A percentile compares a stretch with the other conserved stretches of the same genome.
Evolutionary conservation across 2,329 filamentous ascomycete species (phyloP).

Genomic region (Sordariomycetes sp.): DNA sequence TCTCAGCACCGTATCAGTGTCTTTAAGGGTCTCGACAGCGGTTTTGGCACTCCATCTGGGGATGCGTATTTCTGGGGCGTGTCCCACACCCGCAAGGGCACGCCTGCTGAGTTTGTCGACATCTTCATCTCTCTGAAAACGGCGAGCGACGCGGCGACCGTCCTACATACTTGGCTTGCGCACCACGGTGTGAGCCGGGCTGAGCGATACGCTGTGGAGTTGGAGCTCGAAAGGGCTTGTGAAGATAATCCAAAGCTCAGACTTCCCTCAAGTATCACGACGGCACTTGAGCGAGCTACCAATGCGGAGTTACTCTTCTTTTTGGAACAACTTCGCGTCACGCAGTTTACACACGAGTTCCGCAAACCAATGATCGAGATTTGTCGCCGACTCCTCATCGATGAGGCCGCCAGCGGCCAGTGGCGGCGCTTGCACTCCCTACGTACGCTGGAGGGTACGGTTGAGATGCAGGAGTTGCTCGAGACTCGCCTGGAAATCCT

Average conservation of each 20-base stretch:
- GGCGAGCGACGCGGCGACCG: slow-evolving; percentile 17
- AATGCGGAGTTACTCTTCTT: slow-evolving; percentile 18
- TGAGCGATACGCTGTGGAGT: slow-evolving; percentile 20
- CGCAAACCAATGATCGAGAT: slow-evolving; percentile 13
- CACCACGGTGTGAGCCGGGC: slow-evolving; percentile 20
- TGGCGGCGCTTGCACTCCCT: slow-evolving; percentile 17
- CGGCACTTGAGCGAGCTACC: slow-evolving; percentile 16
- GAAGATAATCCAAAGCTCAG: not conserved
- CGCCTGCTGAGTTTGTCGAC: slow-evolving; percentile 11
- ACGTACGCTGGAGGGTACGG: slow-evolving; percentile 13
- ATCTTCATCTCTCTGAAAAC: slow-evolving; percentile 23
- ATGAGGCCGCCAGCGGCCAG: slow-evolving; percentile 12
- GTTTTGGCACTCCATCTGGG: slow-evolving; percentile 19
- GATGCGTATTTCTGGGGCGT: slow-evolving; percentile 22
- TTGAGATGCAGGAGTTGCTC: slow-evolving; percentile 16
- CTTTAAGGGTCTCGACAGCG: slow-evolving; percentile 23
- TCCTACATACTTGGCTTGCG: slow-evolving; percentile 25
- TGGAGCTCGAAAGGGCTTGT: slow-evolving; percentile 13
- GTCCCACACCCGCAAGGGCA: slow-evolving; percentile 9
- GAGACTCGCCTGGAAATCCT: slow-evolving; percentile 14
- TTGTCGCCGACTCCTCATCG: slow-evolving; percentile 16
- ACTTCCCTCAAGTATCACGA: slow-evolving; percentile 16
- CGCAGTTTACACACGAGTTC: slow-evolving; percentile 13
- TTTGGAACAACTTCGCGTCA: slow-evolving; percentile 18
- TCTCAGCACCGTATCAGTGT: slow-evolving; percentile 13